These are phyloP conservation scores for Pochonia chlamydosporia DNA, from an alignment of 2,329 filamentous ascomycete species.

Conservation along the genomic window DNA sequence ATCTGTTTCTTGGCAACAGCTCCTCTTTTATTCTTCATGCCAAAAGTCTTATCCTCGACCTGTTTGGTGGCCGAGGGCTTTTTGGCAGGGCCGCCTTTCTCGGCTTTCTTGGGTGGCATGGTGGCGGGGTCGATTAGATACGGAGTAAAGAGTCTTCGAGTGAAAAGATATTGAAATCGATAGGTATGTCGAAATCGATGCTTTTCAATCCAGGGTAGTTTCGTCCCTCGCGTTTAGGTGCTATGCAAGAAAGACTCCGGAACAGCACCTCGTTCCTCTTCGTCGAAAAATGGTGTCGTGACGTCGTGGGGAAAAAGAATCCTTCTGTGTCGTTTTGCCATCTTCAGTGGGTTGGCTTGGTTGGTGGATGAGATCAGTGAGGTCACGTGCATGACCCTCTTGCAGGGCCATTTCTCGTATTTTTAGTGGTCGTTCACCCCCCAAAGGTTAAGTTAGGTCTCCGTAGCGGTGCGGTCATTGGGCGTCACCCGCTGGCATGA, in stretches of 20 bases:
- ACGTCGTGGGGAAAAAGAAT: constrained; percentile 11
- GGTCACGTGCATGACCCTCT: constrained; percentile 18
- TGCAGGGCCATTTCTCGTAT: neutral
- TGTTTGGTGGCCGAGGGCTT: constrained; percentile 53
- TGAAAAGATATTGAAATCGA: neutral
- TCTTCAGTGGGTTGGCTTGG: constrained; percentile 14
- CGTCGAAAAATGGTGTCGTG: constrained; percentile 2
- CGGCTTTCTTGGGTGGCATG: constrained; percentile 68
- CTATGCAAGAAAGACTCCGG: neutral
- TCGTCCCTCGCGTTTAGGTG: neutral
- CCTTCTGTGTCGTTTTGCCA: constrained; percentile 8
- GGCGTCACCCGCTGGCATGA: too few relatives aligned
- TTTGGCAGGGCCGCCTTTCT: constrained; percentile 48
- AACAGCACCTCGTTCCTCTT: neutral
- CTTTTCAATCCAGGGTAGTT: neutral
- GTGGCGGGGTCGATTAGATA: constrained; percentile 16
- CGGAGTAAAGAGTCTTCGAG: neutral
- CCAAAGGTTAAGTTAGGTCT: too few relatives aligned
- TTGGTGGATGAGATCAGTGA: constrained; percentile 20
- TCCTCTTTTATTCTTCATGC: constrained; percentile 99
- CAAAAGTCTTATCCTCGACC: constrained; percentile 94
- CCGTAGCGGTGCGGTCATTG: too few relatives aligned
- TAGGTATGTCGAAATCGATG: neutral
- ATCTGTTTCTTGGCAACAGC: constrained; percentile 86
- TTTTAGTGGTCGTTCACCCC: too few relatives aligned